These are phyloP conservation scores for Dinochytrium kinnereticum DNA, from an alignment of 371 early-diverging fungal species.

Conservation along the genomic window DNA sequence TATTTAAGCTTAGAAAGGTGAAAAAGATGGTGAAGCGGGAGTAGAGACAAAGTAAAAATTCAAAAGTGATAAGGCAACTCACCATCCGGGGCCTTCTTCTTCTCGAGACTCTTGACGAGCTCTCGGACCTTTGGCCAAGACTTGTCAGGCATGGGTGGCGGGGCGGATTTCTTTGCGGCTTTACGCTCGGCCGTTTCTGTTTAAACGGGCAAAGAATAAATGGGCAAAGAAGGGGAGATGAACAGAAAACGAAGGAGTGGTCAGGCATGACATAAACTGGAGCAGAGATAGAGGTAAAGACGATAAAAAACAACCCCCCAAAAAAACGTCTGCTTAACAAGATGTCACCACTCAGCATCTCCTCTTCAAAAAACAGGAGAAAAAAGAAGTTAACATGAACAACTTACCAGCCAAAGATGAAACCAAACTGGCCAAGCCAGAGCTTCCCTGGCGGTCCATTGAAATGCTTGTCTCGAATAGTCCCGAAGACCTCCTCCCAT, in stretches of 20 bases:
- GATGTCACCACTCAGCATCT: no score
- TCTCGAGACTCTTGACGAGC: slow-evolving; percentile 14
- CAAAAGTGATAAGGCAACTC: no score
- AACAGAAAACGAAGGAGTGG: background rate
- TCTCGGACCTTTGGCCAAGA: slow-evolving; percentile 20
- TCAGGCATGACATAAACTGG: background rate
- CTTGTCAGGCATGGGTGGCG: slow-evolving; percentile 15
- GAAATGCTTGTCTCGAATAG: slow-evolving; percentile 7
- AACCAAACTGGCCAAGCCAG: slow-evolving; percentile 14
- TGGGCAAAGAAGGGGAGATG: background rate
- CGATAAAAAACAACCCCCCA: background rate
- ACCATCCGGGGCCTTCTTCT: slow-evolving; percentile 5
- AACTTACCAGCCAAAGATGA: slow-evolving; percentile 20
- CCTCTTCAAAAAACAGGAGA: no score
- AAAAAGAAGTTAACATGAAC: background rate
- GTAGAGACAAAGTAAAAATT: no score
- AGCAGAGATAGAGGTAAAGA: background rate
- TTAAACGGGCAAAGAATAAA: no score
- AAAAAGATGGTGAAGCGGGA: no score
- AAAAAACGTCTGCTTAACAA: background rate
- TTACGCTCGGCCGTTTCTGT: slow-evolving; percentile 2
- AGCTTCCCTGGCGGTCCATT: slow-evolving; percentile 17
- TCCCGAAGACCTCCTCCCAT: background rate
- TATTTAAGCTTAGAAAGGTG: no score
- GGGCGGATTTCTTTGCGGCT: background rate